phyloP scores from a whole-genome alignment of 768 basidiomycete genomes.

The Mycena kentingensis region DNA sequence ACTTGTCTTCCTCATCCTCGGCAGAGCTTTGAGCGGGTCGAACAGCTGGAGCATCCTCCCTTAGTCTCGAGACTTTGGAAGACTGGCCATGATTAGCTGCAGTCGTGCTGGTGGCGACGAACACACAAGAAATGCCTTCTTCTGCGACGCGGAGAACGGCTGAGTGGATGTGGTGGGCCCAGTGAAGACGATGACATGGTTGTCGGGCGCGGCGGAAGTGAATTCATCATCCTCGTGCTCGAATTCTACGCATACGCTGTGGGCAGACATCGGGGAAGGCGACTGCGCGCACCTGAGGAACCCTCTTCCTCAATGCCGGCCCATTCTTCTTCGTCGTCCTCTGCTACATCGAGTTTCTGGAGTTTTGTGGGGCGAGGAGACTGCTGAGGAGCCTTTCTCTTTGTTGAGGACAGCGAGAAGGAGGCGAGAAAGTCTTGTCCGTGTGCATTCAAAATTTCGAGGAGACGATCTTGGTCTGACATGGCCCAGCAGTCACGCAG shows the following conservation, averaged over 20 bases:
- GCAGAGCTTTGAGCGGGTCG: constrained; percentile 31
- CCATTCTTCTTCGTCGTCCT: constrained; percentile 40
- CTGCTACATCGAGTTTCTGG: constrained; percentile 9
- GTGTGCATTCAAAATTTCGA: constrained; percentile 47
- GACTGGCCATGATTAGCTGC: constrained; percentile 49
- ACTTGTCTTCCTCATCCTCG: constrained; percentile 63
- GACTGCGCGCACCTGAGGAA: constrained; percentile 23
- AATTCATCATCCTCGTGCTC: constrained; percentile 52
- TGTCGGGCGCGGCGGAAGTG: constrained; percentile 32
- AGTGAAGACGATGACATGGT: constrained; percentile 60
- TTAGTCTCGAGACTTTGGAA: constrained; percentile 71
- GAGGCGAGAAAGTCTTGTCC: constrained; percentile 50
- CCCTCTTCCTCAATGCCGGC: constrained; percentile 33
- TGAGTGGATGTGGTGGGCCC: constrained; percentile 11
- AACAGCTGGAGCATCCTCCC: constrained; percentile 34
- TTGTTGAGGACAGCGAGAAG: constrained; percentile 34
- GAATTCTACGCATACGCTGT: constrained; percentile 27
- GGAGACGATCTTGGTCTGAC: constrained; percentile 34
- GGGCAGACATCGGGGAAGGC: constrained; percentile 15
- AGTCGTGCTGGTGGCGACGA: background rate
- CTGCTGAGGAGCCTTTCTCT: constrained; percentile 22
- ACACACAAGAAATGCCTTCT: constrained; percentile 77
- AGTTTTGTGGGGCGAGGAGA: constrained; percentile 13
- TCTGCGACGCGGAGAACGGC: constrained; percentile 41
- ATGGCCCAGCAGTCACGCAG: constrained; percentile 6